Evolutionary conservation across 257 asterid species (phyloP), one percentile per base, ranked within the genome.

Genomic region (Cruciata laevipes): DNA sequence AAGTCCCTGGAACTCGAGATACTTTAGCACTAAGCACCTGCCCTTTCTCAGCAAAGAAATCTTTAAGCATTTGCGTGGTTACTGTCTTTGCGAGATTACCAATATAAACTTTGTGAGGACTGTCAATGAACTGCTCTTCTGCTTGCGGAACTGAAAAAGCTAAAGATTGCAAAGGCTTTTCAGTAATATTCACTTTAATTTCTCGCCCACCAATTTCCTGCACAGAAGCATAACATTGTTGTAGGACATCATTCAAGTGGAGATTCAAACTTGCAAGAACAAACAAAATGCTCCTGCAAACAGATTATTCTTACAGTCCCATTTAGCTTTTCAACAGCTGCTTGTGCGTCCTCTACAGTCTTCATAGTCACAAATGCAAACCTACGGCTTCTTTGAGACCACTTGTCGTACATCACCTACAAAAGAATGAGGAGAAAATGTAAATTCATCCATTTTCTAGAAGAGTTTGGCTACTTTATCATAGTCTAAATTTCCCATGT

Each of bases 351-450:
- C 79, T 89, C 95, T 21, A 70, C 78, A 12, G 95, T 83, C 78
- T 80, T 87, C 95, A 89, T 91, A 10, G 95, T 91, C 30, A 91
- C 95, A 70, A 91, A 91, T 38, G 87, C 98, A 80, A 89, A 91
- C 10, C 98, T 81, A 17, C 98, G 79, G 81, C 98, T 91, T 72
- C 96, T 87, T 65, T 87, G 87, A 4, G 95, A 81, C 86, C 86
- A 91, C 78, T 87, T 87, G 69, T 91, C 98, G 73, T 87, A 91
- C 98, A 91, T 89, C 37, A 91, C 96, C 98, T 89, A 73, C 42
- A 30, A 74, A 79, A 33, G 61, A 77, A 30, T 13, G 61, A 6
- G 56, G 13, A 30, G 24, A 33, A 31, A 53, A 63, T 18, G 24
- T 6, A 4, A 17, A 47, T 30, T 11, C 61, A 62, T 51, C 72